Percentiles rank a stretch among this genome's conserved stretches.
These are phyloP conservation scores for Rubus idaeus DNA, from an alignment of 306 rosid species.

Conservation along the genomic window DNA sequence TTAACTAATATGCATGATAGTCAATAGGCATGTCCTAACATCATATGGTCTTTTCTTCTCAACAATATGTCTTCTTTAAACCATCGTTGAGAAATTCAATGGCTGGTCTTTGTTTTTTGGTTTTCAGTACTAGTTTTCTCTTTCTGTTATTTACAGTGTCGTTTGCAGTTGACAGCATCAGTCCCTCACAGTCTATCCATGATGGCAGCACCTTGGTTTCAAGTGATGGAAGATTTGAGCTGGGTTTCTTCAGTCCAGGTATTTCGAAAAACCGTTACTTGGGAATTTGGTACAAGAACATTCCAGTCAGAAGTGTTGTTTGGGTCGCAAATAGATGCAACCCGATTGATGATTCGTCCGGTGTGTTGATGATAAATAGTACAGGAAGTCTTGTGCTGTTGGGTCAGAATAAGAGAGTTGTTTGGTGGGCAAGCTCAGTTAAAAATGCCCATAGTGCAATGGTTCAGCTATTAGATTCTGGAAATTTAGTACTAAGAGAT, in stretches of 20 bases:
- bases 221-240: conserved; percentile 34
- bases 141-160: conserved; percentile 18
- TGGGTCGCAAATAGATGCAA: conserved; percentile 62
- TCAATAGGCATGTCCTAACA: too few relatives aligned
- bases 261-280: conserved; percentile 34
- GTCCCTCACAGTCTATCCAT: conserved; percentile 29
- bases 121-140: neutral
- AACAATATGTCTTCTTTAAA: neutral
- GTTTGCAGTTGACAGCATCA: conserved; percentile 29
- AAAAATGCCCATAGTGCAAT: conserved; percentile 26
- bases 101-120: neutral
- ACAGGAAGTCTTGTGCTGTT: conserved; percentile 25
- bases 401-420: conserved; percentile 12
- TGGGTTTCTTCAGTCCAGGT: conserved; percentile 62
- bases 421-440: conserved; percentile 38
- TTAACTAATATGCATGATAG: too few relatives aligned
- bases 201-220: conserved; percentile 44
- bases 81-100: too few relatives aligned
- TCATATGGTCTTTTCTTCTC: neutral
- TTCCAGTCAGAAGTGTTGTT: conserved; percentile 35
- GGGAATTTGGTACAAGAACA: conserved; percentile 50
- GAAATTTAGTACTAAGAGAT: conserved; percentile 48
- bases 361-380: conserved; percentile 28
- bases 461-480: conserved; percentile 44
- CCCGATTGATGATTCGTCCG: conserved; percentile 41